phyloP scores from a whole-genome alignment of 768 basidiomycete species.

The Kwoniella mangroviensis region DNA sequence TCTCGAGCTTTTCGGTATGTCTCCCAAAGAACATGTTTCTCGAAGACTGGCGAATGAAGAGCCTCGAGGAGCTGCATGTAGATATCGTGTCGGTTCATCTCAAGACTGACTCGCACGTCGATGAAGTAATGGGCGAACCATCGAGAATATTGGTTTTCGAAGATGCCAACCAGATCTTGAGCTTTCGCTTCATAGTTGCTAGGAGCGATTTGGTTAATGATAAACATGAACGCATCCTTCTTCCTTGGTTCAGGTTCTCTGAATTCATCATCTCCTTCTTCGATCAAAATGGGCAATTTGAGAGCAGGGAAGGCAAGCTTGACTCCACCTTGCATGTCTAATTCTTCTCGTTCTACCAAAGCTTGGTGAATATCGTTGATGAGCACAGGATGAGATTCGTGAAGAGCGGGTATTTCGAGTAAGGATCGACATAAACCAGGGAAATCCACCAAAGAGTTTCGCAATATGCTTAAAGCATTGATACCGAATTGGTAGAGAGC shows the following conservation, averaged over 20 bases:
- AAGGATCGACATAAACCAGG: constrained; percentile 87
- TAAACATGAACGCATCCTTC: constrained; percentile 93
- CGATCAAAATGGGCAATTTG: constrained; percentile 44
- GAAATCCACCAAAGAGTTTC: constrained; percentile 86
- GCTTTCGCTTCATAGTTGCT: constrained; percentile 89
- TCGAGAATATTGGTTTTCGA: constrained; percentile 78
- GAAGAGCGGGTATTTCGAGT: constrained; percentile 81
- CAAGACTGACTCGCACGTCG: constrained; percentile 90
- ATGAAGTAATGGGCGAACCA: constrained; percentile 99
- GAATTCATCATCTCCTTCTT: constrained; percentile 63
- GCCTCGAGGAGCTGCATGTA: constrained; percentile 93
- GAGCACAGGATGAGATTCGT: constrained; percentile 83
- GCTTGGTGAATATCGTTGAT: constrained; percentile 72
- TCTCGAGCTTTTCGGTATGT: constrained; percentile 83
- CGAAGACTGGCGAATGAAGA: constrained; percentile 70
- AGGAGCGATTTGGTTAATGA: constrained; percentile 95
- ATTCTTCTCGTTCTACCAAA: constrained; percentile 60
- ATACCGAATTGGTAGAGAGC: constrained; percentile 89
- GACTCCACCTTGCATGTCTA: constrained; percentile 60
- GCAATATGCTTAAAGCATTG: constrained; percentile 85
- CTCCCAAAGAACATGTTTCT: constrained; percentile 86
- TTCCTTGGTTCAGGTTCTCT: constrained; percentile 78
- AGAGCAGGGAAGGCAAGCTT: constrained; percentile 54
- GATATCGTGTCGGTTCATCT: constrained; percentile 94
- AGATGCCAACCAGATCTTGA: constrained; percentile 79